Evolutionary conservation across 2,329 filamentous ascomycete genomes (phyloP), one percentile per base, ranked within the genome.

Genomic region (Chrysoporthe austroafricana): DNA sequence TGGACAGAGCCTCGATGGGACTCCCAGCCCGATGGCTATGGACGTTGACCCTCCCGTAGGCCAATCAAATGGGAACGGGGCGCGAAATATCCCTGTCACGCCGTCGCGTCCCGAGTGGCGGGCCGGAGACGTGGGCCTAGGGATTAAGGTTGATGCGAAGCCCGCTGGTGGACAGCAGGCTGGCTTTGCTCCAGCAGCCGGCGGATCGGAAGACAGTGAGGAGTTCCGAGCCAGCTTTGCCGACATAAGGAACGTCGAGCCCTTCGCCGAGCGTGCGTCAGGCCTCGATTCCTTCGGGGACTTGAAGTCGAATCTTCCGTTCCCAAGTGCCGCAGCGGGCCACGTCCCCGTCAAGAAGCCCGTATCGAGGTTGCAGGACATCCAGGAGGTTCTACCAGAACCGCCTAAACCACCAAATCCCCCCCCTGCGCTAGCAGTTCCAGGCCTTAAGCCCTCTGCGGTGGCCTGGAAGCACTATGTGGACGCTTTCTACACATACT

Each of bases 51-150:
- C 85, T 4, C 85, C 86, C 26, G 76, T 76, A 32, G 71, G 71
- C 11, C 71, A 73, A 52, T 71, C 75, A 60, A 63, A 73, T 60
- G 44, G 67, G 61, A 76, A 76, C 64, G 75, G 74, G 8, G 81
- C 81, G 26, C 82, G 87, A 42, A 86, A 84, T 48, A 87, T 89
- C 48, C 81, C 82, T 1, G 84, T 88, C 14, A 87, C 89, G 72
- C 87, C 87, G 0, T 83, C 85, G 2, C 81, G 86, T 52, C 84
- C 84, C 4, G 86, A 89, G 67, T 89, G 87, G 87, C 80, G 86
- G 58, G 80, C 85, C 2, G 86, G 86, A 3, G 78, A 86, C 66
- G 76, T 80, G 3, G 76, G 79, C 66, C 44, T 65, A 4, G 76
- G 74, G 0, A 64, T 71, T 46, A 74, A 72, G 34, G 67, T 71